A percentile compares a stretch with the other conserved stretches of the same genome.
phyloP scores from a whole-genome alignment of 805 yeast species.

The Peterozyma toletana region DNA sequence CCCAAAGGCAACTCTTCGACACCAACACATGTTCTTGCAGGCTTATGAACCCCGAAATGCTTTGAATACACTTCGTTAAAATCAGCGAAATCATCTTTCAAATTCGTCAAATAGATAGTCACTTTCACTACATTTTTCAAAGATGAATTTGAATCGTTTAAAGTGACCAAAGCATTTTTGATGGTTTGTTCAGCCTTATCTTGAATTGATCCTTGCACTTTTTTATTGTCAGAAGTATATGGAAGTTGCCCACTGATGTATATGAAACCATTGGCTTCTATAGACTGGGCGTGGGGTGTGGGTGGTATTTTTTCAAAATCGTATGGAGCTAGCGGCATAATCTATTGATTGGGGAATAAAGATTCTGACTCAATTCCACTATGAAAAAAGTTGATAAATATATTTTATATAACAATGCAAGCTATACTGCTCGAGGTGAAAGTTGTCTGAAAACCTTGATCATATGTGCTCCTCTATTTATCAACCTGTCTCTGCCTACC shows the following conservation, averaged over 20 bases:
- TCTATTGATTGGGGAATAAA: too few relatives aligned
- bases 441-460: too few relatives aligned
- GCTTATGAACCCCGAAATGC: constrained; percentile 72
- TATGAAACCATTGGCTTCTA: constrained; percentile 82
- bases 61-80: constrained; percentile 81
- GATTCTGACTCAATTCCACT: too few relatives aligned
- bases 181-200: constrained; percentile 75
- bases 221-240: constrained; percentile 72
- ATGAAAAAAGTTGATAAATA: too few relatives aligned
- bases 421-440: too few relatives aligned
- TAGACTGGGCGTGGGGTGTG: constrained; percentile 93
- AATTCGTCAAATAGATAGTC: constrained; percentile 86
- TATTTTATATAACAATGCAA: too few relatives aligned
- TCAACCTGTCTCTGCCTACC: too few relatives aligned
- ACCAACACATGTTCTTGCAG: constrained; percentile 98
- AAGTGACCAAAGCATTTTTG: constrained; percentile 60
- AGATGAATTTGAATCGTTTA: constrained; percentile 80
- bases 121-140: constrained; percentile 81
- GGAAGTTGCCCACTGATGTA: constrained; percentile 97
- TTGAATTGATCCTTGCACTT: constrained; percentile 68
- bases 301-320: too few relatives aligned
- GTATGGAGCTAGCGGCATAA: too few relatives aligned
- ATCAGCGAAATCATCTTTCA: constrained; percentile 69
- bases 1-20: constrained; percentile 88
- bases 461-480: too few relatives aligned